phyloP scores from a whole-genome alignment of 116 monocot genomes.

The Dioscorea cayenensis region DNA sequence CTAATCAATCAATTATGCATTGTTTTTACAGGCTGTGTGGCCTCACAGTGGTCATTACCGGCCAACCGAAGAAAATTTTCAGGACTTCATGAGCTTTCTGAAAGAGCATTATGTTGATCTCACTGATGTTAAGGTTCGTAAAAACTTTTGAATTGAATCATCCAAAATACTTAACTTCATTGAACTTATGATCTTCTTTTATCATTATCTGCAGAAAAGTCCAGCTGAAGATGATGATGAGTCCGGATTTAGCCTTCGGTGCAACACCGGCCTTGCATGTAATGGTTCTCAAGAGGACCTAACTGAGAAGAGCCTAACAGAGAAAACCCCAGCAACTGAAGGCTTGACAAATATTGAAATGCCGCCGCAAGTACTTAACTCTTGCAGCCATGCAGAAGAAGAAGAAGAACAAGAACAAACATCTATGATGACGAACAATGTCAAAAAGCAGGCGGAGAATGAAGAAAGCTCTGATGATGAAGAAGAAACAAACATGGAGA shows the following conservation, averaged over 20 bases:
- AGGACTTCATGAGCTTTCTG: slow-evolving; percentile 73
- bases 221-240: slow-evolving; percentile 51
- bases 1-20: background rate
- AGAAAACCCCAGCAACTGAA: background rate
- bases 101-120: slow-evolving; percentile 74
- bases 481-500: background rate
- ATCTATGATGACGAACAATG: background rate
- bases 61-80: slow-evolving; percentile 87
- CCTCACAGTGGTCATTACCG: slow-evolving; percentile 96
- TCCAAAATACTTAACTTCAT: background rate
- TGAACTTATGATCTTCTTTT: background rate
- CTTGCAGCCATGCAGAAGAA: too few relatives aligned
- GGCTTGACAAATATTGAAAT: background rate
- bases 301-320: background rate
- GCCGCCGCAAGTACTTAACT: background rate
- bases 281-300: slow-evolving; percentile 13
- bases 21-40: slow-evolving; percentile 72
- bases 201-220: slow-evolving; percentile 33
- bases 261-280: slow-evolving; percentile 7
- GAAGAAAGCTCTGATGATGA: background rate
- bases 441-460: background rate
- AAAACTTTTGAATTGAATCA: background rate
- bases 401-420: too few relatives aligned
- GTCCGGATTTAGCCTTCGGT: background rate
- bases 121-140: slow-evolving; percentile 64